A percentile compares a stretch with the other conserved stretches of the same genome.
Evolutionary conservation across 2,329 filamentous ascomycete species (phyloP).

Genomic region (Trematosphaeria pertusa): DNA sequence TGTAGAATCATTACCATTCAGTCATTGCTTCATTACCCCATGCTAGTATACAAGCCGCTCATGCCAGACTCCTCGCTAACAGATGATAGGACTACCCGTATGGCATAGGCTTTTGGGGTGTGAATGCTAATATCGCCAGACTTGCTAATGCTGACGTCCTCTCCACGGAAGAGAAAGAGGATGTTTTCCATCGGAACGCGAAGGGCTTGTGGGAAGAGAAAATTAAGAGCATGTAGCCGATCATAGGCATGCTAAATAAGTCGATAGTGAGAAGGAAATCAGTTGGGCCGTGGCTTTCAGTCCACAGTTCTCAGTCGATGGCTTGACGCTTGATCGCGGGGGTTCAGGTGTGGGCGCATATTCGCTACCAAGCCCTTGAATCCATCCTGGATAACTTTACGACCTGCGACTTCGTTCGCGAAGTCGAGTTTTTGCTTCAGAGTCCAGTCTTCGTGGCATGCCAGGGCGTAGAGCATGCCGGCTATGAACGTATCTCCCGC

Average conservation of each 20-base stretch:
- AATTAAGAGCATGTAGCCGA: slow-evolving; percentile 19
- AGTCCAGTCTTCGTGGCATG: slow-evolving; percentile 61
- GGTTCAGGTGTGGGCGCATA: background rate
- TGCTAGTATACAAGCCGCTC: background rate
- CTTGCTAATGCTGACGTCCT: slow-evolving; percentile 34
- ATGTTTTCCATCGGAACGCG: slow-evolving; percentile 37
- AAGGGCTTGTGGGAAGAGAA: slow-evolving; percentile 34
- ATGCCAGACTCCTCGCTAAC: slow-evolving; percentile 8
- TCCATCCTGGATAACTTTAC: slow-evolving; percentile 72
- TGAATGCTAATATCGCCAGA: slow-evolving; percentile 39
- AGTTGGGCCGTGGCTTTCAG: too few species aligned
- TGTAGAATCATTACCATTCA: too few species aligned
- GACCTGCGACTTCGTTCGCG: slow-evolving; percentile 70
- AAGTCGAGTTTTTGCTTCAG: slow-evolving; percentile 61
- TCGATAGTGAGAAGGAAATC: too few species aligned
- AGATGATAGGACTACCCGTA: slow-evolving; percentile 42
- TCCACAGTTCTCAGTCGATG: too few species aligned
- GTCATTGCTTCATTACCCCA: background rate
- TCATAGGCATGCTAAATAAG: too few species aligned
- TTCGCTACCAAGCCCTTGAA: slow-evolving; percentile 50
- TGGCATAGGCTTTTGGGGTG: slow-evolving; percentile 48
- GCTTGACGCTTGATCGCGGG: too few species aligned
- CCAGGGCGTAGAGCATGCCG: slow-evolving; percentile 69
- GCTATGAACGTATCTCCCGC: slow-evolving; percentile 80
- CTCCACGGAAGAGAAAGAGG: slow-evolving; percentile 29